These are phyloP conservation scores for Penicillium turbatum DNA, from an alignment of 495 filamentous ascomycete genomes.

Conservation along the genomic window DNA sequence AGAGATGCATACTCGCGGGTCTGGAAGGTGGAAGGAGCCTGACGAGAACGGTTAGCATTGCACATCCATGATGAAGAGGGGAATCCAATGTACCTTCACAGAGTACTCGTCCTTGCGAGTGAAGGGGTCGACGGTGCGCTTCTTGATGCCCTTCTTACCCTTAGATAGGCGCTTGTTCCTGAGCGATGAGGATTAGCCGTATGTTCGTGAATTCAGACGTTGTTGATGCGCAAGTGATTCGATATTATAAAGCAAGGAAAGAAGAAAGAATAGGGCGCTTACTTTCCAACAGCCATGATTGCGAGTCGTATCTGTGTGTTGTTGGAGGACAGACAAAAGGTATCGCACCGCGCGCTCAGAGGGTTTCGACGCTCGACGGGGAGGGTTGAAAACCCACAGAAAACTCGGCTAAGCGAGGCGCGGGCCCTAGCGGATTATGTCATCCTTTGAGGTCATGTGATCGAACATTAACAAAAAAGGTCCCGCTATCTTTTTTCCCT, in stretches of 20 bases:
- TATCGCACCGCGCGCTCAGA: constrained; percentile 42
- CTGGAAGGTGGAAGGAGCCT: constrained; percentile 95
- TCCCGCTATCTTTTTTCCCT: neutral
- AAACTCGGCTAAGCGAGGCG: constrained; percentile 49
- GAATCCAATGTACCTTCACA: constrained; percentile 69
- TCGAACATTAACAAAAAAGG: constrained; percentile 8
- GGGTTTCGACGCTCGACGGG: constrained; percentile 38
- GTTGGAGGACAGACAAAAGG: constrained; percentile 42
- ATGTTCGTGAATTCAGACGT: neutral
- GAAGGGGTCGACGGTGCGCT: constrained; percentile 96
- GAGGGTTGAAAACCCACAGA: constrained; percentile 46
- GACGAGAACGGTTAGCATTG: constrained; percentile 24
- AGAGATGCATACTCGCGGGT: constrained; percentile 78
- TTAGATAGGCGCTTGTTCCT: constrained; percentile 99
- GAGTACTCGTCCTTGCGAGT: constrained; percentile 98
- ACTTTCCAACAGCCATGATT: constrained; percentile 94
- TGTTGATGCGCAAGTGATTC: constrained; percentile 4
- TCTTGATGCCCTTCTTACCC: constrained; percentile 99
- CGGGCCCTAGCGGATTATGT: constrained; percentile 34
- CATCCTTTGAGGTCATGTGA: constrained; percentile 25
- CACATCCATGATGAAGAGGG: neutral
- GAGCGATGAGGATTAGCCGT: constrained; percentile 20
- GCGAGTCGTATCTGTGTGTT: constrained; percentile 49
- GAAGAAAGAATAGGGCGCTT: constrained; percentile 27
- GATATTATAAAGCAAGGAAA: constrained; percentile 14